Evolutionary conservation across 2,329 filamentous ascomycete species (phyloP), one percentile per base, ranked within the genome.

Genomic region (Clarireedia hainanense): DNA sequence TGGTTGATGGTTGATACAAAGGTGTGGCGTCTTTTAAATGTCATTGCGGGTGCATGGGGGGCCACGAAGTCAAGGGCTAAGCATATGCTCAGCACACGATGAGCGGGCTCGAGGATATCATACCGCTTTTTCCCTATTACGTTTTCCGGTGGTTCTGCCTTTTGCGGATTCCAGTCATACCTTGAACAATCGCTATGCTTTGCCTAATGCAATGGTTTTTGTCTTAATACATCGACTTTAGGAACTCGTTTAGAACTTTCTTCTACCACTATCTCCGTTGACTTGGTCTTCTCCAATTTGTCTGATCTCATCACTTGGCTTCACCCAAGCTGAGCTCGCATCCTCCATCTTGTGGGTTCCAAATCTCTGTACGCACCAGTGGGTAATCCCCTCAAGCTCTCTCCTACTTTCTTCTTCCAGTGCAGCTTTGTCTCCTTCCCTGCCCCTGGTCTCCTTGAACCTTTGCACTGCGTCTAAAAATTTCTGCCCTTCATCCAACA

Each of bases 291-390:
- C 47, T 4, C 57, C 56, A 27, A 56, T 58, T 15, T 42, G 27
- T 20, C 15, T 48, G 23, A 56, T 52, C 46, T 58, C 58, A 45
- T 58, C 60, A 52, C 50, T 56, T 36, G 54, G 45, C 23, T 55
- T 52, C 2, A 63, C 61, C 59, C 59, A 64, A 15, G 55, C 46
- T 20, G 40, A 46, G 30, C 59, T 75, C 47, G 75, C 76, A 71
- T 80, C 76, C 34, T 62, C 58, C 63, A 70, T 68, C 61, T 61
- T 66, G 4, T 60, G 67, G 15, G 67, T 70, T 20, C 76, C 76
- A 67, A 77, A 79, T 57, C 72, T 75, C 24, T 63, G 47, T 57
- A 64, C 65, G 65, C 75, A 78, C 66, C 71, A 78, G 34, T 71
- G 67, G 39, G 77, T 55, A 34, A 77, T 64, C 6, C 59, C 63